phyloP scores from a whole-genome alignment of 2,329 filamentous ascomycete genomes.

The Xylaria sp. region DNA sequence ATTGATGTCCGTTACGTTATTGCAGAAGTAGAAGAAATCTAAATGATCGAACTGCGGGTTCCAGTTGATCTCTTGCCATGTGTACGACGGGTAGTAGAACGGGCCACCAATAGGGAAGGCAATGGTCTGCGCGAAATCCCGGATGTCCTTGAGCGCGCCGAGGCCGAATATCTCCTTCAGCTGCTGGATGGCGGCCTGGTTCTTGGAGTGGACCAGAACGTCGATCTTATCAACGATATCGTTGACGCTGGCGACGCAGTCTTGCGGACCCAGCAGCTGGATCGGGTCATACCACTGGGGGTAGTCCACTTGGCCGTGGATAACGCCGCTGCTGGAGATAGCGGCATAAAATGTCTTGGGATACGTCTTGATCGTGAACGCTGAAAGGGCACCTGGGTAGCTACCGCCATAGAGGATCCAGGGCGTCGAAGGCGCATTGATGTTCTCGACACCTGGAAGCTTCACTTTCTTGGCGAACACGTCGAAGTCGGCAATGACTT shows the following conservation, averaged over 20 bases:
- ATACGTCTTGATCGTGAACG: slow-evolving; percentile 59
- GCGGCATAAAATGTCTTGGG: slow-evolving; percentile 59
- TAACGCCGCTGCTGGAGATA: slow-evolving; percentile 59
- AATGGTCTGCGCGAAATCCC: slow-evolving; percentile 62
- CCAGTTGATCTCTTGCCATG: slow-evolving; percentile 68
- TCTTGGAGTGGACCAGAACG: slow-evolving; percentile 55
- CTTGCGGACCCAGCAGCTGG: slow-evolving; percentile 60
- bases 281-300: slow-evolving; percentile 63
- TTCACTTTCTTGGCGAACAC: slow-evolving; percentile 62
- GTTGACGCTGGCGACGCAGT: slow-evolving; percentile 62
- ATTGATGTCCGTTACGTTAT: slow-evolving; percentile 60
- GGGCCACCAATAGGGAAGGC: slow-evolving; percentile 51
- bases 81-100: slow-evolving; percentile 60
- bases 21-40: slow-evolving; percentile 65
- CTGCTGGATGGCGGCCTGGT: slow-evolving; percentile 55
- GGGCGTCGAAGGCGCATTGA: slow-evolving; percentile 58
- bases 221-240: slow-evolving; percentile 63
- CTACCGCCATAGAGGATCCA: slow-evolving; percentile 51
- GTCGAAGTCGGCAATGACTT: slow-evolving; percentile 64
- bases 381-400: slow-evolving; percentile 48
- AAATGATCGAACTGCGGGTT: slow-evolving; percentile 51
- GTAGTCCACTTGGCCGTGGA: slow-evolving; percentile 58
- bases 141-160: slow-evolving; percentile 54
- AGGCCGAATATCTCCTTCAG: slow-evolving; percentile 62
- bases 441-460: slow-evolving; percentile 55